Conservation (phyloP, 2,329 filamentous ascomycete species). For the Dactylonectria estremocensis region DNA sequence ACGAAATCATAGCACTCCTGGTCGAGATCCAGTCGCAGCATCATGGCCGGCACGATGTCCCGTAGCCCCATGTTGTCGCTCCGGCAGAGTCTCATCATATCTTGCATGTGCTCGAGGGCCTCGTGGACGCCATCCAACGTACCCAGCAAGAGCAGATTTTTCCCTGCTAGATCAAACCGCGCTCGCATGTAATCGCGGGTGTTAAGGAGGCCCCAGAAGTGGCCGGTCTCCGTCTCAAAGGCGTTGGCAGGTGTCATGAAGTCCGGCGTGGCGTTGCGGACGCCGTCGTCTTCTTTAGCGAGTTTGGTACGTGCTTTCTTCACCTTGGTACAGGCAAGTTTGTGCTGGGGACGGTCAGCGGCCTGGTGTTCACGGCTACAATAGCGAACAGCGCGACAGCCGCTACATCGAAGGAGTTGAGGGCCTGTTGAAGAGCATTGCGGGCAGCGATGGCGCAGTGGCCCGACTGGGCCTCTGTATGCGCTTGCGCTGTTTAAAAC, state of each 20-base stretch:
- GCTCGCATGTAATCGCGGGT: constrained; percentile 59
- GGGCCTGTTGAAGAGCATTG: constrained; percentile 19
- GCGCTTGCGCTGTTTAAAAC: background rate
- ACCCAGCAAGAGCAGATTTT: constrained; percentile 48
- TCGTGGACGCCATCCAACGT: constrained; percentile 54
- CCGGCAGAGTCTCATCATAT: constrained; percentile 50
- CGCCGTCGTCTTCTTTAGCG: constrained; percentile 51
- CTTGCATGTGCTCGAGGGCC: constrained; percentile 55
- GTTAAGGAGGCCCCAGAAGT: constrained; percentile 56
- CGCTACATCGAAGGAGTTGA: constrained; percentile 52
- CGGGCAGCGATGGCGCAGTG: constrained; percentile 17
- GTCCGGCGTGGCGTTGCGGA: constrained; percentile 46
- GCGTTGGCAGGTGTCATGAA: constrained; percentile 47
- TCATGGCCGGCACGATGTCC: constrained; percentile 52
- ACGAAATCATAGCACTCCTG: constrained; percentile 63
- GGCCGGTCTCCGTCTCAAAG: constrained; percentile 55
- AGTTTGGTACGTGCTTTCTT: constrained; percentile 49
- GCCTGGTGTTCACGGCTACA: constrained; percentile 61
- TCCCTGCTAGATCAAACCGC: constrained; percentile 47
- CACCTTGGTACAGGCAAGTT: constrained; percentile 56
- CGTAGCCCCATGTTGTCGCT: constrained; percentile 45
- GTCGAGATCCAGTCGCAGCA: constrained; percentile 61
- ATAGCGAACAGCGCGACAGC: constrained; percentile 60
- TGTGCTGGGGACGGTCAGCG: constrained; percentile 55
- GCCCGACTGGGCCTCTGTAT: constrained; percentile 16